phyloP scores from a whole-genome alignment of 306 rosid species.

The Trifolium subterraneum region DNA sequence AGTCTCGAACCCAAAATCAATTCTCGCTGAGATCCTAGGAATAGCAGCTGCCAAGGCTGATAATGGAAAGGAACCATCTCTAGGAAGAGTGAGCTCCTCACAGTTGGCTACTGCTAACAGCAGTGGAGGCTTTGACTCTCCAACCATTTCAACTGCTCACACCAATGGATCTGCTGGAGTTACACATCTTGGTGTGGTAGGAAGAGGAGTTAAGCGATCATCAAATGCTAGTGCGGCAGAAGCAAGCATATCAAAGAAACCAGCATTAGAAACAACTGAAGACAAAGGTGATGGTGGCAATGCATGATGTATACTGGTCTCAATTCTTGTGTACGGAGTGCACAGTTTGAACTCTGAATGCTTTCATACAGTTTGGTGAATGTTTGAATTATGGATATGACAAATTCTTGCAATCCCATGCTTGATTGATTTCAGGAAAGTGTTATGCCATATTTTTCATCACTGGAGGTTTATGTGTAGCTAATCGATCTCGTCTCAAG shows the following conservation, averaged over 20 bases:
- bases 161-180: constrained; percentile 76
- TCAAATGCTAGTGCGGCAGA: constrained; percentile 55
- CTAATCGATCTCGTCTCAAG: constrained; percentile 1
- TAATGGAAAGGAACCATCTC: constrained; percentile 53
- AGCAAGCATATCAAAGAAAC: constrained; percentile 65
- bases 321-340: constrained; percentile 32
- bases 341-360: constrained; percentile 39
- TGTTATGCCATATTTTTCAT: constrained; percentile 29
- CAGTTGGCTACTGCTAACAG: constrained; percentile 63
- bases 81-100: constrained; percentile 58
- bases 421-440: constrained; percentile 21
- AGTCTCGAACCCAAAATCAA: constrained; percentile 72
- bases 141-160: constrained; percentile 84
- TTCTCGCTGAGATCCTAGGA: constrained; percentile 78
- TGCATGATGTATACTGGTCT: constrained; percentile 46
- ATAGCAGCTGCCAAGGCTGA: constrained; percentile 64
- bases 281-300: constrained; percentile 62
- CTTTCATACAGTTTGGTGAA: constrained; percentile 23
- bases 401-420: constrained; percentile 27
- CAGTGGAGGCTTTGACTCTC: constrained; percentile 78
- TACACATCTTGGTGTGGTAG: constrained; percentile 96
- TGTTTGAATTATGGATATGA: constrained; percentile 34
- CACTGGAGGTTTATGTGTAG: constrained; percentile 5
- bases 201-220: constrained; percentile 94
- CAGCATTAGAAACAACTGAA: constrained; percentile 59